Evolutionary conservation across 768 basidiomycete genomes (phyloP), one percentile per base, ranked within the genome.

Genomic region (Boletus pseudo-olivaceus): DNA sequence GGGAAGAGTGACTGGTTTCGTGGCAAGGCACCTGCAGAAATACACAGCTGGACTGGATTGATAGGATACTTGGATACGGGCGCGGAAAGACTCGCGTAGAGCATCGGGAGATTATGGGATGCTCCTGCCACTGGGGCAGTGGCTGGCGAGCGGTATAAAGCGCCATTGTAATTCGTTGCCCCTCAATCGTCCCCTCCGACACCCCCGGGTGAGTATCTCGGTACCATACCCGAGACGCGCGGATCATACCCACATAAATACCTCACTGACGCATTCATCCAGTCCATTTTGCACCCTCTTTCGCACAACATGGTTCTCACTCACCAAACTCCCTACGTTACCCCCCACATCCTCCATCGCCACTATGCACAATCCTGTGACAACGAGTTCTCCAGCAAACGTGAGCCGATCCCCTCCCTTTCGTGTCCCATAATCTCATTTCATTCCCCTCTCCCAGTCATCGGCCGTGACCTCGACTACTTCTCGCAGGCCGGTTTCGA

Each of bases 401-500:
- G 88, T 89, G 73, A 60, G 83, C 76, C 76, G 5, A 7, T 26
- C 23, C 1, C 7, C 17, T 9, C 48, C 39, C 42, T 32, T 47
- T 9, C 41, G 32, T 45, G 17, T 58, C 53, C 56, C 39, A 23
- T 51, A 26, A 54, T 27, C 60, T 55, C 54, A 58, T 45, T 23
- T 23, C 23, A 2, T 23, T 23, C 12, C 19, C 42, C 39, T 7
- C 60, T 46, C 49, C 32, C 72, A 94, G 92, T 95, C 70, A 87
- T 96, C 65, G 93, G 92, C 65, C 85, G 82, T 63, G 95, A 98
- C 69, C 82, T 98, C 66, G 90, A 93, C 71, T 92, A 94, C 76
- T 97, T 97, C 83, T 98, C 96, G 37, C 90, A 97, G 73, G 96
- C 97, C 54, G 97, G 97, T 57, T 98, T 99, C 76, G 96, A 99